A percentile compares a stretch with the other conserved stretches of the same genome.
Evolutionary conservation across 805 yeast species (phyloP).

Genomic region (Cyberlindnera sargentensis): DNA sequence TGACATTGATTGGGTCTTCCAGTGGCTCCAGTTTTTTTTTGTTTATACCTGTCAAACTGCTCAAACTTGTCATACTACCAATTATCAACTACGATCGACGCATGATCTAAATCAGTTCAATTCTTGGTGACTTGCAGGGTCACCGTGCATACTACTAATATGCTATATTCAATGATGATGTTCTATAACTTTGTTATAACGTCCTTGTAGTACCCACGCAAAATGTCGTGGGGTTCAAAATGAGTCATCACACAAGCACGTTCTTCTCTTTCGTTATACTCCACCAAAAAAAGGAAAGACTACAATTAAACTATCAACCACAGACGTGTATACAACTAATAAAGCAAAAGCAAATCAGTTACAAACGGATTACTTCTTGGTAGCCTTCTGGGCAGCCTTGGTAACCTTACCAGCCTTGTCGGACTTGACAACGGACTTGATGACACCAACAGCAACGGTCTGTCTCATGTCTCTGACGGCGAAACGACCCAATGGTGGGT

Average conservation of each 20-base stretch:
- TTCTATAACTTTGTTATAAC: too few species aligned
- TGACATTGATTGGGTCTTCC: constrained; percentile 4
- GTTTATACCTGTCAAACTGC: neutral
- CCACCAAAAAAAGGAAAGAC: neutral
- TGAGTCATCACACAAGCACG: too few species aligned
- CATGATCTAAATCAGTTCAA: too few species aligned
- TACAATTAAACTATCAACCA: neutral
- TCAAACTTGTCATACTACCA: neutral
- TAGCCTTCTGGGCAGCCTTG: constrained; percentile 69
- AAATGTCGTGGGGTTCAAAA: too few species aligned
- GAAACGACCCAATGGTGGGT: constrained; percentile 98
- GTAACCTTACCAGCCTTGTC: constrained; percentile 88
- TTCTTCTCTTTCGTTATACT: too few species aligned
- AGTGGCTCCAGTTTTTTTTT: neutral
- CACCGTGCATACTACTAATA: too few species aligned
- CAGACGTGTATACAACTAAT: neutral
- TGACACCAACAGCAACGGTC: constrained; percentile 97
- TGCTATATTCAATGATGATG: too few species aligned
- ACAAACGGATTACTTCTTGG: constrained; percentile 3
- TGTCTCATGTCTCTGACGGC: constrained; percentile 99
- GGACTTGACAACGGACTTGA: constrained; percentile 55
- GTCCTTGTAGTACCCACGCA: too few species aligned
- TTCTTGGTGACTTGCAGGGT: too few species aligned
- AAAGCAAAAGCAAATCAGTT: neutral
- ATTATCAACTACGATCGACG: too few species aligned